Evolutionary conservation across 164 flowering plant species (phyloP), one percentile per base, ranked within the genome.

Genomic region (Santalum album): DNA sequence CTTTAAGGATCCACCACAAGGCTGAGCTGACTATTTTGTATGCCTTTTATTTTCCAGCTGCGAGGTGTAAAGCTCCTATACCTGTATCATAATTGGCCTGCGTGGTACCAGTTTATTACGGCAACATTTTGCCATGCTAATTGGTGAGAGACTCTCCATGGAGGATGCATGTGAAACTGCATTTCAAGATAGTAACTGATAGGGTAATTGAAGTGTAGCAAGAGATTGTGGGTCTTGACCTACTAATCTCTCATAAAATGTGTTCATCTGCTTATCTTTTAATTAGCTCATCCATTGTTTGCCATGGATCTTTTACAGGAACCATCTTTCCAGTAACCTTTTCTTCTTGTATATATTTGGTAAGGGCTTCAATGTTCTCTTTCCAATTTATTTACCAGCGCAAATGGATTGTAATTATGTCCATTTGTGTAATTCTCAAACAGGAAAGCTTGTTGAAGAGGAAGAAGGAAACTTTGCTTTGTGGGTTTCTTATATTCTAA

Each of bases 401-500:
- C 9, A 9, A 25, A 52, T 35, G 46, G 32, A 50, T 35, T 46
- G 29, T 53, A 25, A 38, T 51, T 16, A 0, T 42, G 29, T 10
- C 6, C 7, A 16, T 11, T 9, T 45, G 9, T 54, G 45, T 22
- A 1, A 22, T 49, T n/a, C 57, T 43, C 65, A 38, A 38, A 38
- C 42, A 92, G 98, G 98, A 59, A 92, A 89, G 71, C 95, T 92
- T 39, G 96, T 92, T 72, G 98, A 92, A 78, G 98, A 92, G 71
- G 98, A 92, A 72, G 98, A 89, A 74, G 98, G 98, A 49, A 86
- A 72, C 63, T 78, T 92, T 64, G 96, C 76, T 2, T 50, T 92
- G 64, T 92, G 96, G 96, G 67, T 81, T 43, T 92, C 89, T 50
- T 92, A 88, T 65, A 78, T 88, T 65, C 67, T 92, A 49, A 86